Conservation (phyloP, 305 asterid genomes). For the Nicotiana rustica region DNA sequence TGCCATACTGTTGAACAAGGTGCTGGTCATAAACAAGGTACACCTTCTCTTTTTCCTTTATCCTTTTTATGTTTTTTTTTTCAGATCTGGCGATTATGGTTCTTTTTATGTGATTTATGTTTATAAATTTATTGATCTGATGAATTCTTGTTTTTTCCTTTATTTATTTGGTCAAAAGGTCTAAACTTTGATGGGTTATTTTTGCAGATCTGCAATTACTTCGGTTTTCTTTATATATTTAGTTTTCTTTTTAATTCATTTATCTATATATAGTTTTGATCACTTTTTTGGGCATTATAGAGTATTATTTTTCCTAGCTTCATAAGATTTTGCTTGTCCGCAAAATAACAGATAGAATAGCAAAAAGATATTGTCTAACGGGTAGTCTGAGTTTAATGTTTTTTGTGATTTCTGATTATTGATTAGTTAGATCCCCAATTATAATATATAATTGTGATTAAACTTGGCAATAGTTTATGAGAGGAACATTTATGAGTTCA, state of each 20-base stretch:
- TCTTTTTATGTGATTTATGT: too few species aligned
- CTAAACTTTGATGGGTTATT: not conserved
- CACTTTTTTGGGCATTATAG: not conserved
- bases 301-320: too few species aligned
- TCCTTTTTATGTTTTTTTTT: not conserved
- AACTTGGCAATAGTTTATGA: not conserved
- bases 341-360: not conserved
- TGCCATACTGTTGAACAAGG: slow-evolving; percentile 64
- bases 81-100: not conserved
- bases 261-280: too few species aligned
- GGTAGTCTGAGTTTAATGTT: not conserved
- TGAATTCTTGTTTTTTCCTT: not conserved
- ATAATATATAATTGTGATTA: not conserved
- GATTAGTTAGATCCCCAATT: not conserved
- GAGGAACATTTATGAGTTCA: not conserved
- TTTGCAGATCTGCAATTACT: not conserved
- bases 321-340: not conserved
- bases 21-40: slow-evolving; percentile 67
- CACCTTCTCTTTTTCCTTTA: not conserved
- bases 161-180: not conserved
- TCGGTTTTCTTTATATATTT: not conserved
- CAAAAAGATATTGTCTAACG: not conserved
- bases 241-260: not conserved
- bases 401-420: not conserved
- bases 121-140: not conserved